Conservation (phyloP, 441 rosid genomes). For the Populus hybrid region DNA sequence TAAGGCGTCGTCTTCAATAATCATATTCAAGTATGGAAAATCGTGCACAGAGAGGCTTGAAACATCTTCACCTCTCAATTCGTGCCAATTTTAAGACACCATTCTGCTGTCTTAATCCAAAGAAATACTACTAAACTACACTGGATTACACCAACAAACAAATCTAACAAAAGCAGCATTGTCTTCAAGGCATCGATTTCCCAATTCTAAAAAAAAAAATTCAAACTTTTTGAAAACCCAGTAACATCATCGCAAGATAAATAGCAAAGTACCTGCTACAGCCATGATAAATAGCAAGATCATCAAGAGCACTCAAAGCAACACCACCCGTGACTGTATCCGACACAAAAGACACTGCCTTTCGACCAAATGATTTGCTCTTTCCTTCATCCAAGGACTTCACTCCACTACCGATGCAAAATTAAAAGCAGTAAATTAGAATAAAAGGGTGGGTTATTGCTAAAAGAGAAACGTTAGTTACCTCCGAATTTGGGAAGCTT, state of each 20-base stretch:
- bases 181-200: neutral
- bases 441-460: neutral
- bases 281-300: conserved; percentile 63
- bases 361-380: conserved; percentile 42
- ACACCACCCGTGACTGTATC: conserved; percentile 88
- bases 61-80: neutral
- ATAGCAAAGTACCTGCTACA: conserved; percentile 64
- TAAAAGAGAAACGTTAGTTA: conserved; percentile 6
- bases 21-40: neutral
- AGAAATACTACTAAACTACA: neutral
- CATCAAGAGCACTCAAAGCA: conserved; percentile 61
- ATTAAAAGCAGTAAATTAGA: neutral
- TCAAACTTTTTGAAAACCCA: neutral
- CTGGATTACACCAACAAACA: no score
- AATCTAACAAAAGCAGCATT: neutral
- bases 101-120: neutral
- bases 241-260: no score
- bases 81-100: neutral
- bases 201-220: neutral
- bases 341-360: conserved; percentile 73
- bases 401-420: neutral
- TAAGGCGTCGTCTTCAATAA: neutral
- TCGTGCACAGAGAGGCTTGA: neutral
- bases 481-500: conserved; percentile 42
- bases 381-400: conserved; percentile 41